Evolutionary conservation across 192 early-diverging fungal genomes (phyloP), one percentile per base, ranked within the genome.

Genomic region (Coemansia sp.): DNA sequence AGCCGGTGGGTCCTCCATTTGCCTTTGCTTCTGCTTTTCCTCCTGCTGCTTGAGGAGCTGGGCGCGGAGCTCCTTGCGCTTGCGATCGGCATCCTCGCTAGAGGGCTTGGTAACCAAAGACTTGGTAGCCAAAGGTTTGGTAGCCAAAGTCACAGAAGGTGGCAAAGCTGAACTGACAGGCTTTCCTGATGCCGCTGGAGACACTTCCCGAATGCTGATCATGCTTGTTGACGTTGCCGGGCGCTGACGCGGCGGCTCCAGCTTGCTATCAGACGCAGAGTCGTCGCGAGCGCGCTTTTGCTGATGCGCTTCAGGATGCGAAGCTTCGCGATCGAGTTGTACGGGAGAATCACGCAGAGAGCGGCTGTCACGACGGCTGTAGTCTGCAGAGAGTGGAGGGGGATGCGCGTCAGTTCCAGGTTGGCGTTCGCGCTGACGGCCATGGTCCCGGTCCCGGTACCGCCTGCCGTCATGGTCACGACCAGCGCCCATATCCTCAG

Each of bases 41-140:
- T 82, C 75, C 62, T 77, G 80, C 48, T 83, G 72, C 39, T 69
- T 77, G 23, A 67, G 37, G 9, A 83, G 60, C 60, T 75, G 75
- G 2, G 80, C 80, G 21, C 80, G 80, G 36, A 83, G 72, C 60
- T 77, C 80, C 59, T 72, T 77, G 38, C 60, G 51, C 67, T 75
- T 77, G 21, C 69, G 69, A 4, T 77, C 80, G 0, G 62, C 67
- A 27, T 75, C 76, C 37, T 83, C 75, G 34, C 32, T 72, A 0
- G 72, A 61, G 25, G 69, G 67, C 38, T 72, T 74, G 21, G 66
- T 21, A 34, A 8, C 5, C 34, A 36, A 63, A 34, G 69, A 55
- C 32, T 72, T 74, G 21, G 66, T 15, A 25, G 19, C 9, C 8
- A 36, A 42, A 42, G 39, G n/a, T n/a, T 72, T 74, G 21, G 66